Conservation (phyloP, 169 alveolate species). For the Plasmodium inui region DNA sequence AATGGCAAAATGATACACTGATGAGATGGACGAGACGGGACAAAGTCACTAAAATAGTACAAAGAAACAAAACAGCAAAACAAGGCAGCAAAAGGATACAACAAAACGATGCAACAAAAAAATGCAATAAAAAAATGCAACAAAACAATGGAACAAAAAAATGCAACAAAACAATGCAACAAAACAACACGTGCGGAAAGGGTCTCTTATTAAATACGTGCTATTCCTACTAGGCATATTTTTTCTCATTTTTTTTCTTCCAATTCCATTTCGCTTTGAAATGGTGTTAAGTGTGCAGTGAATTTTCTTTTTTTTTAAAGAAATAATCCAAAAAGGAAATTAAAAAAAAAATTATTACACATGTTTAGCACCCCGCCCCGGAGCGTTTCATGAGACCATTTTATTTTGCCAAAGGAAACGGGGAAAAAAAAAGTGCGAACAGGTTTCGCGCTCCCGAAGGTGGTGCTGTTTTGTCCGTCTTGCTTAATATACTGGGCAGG, state of each 20-base stretch:
- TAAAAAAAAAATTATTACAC: background rate
- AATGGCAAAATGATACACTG: background rate
- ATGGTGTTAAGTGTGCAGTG: background rate
- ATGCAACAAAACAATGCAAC: background rate
- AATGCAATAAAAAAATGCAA: too few relatives aligned
- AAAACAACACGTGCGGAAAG: background rate
- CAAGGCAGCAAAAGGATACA: too few relatives aligned
- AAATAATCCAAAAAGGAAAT: background rate
- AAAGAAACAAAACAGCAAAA: background rate
- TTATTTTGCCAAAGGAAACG: background rate
- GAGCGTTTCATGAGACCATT: background rate
- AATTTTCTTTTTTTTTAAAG: background rate
- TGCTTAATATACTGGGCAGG: background rate
- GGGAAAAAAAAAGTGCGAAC: background rate
- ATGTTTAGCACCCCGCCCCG: background rate
- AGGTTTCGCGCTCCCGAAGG: background rate
- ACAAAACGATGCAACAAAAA: too few relatives aligned
- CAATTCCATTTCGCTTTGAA: background rate
- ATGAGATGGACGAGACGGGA: background rate
- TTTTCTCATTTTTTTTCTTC: background rate
- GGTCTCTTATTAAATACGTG: background rate
- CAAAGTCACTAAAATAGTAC: background rate
- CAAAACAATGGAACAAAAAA: background rate
- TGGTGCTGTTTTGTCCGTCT: background rate
- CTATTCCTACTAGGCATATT: background rate